Evolutionary conservation across 495 filamentous ascomycete species (phyloP), one percentile per base, ranked within the genome.

Genomic region (Trypethelium eluteriae): DNA sequence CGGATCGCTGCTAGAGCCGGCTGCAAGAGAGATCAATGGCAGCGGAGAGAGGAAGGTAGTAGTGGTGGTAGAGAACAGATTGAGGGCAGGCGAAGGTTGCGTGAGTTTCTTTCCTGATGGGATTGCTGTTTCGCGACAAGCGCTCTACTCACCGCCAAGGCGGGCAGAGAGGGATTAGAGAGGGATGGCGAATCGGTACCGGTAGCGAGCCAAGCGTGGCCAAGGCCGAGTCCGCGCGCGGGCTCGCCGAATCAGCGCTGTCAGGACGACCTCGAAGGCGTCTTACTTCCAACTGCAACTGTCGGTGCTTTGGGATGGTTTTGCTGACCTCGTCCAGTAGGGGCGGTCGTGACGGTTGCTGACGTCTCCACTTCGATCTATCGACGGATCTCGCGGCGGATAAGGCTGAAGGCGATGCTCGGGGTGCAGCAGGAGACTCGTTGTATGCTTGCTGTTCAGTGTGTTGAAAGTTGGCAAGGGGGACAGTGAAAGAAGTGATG

Each of bases 171-270:
- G 5, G 49, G 49, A n/a, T n/a, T 25, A 25, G 25, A 25, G 25
- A 25, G 25, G 25, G 25, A 25, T 25, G 25, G 25, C 25, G 25
- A 25, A 25, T 25, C 25, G 25, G 53, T 35, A 59, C 36, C 53
- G 53, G 53, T 59, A 59, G 53, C 53, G 53, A 59, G 53, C 53
- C 53, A 59, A 59, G 53, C 53, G 49, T 53, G 12, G 11, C 49
- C 18, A 53, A 53, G 49, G 12, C 10, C 49, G 16, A 53, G 5
- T 11, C n/a, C 49, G 41, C 41, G 49, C 49, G 49, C n/a, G 12
- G 10, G 5, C 53, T 4, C 53, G 53, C 18, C 53, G 53, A 59
- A 59, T 59, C 53, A 59, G 25, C 53, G 53, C 53, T 14, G 25
- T 14, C 25, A 10, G 18, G 34, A 9, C 3, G 53, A 32, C 53